phyloP scores from a whole-genome alignment of 2,329 filamentous ascomycete species.

The Microdochium trichocladiopsis region DNA sequence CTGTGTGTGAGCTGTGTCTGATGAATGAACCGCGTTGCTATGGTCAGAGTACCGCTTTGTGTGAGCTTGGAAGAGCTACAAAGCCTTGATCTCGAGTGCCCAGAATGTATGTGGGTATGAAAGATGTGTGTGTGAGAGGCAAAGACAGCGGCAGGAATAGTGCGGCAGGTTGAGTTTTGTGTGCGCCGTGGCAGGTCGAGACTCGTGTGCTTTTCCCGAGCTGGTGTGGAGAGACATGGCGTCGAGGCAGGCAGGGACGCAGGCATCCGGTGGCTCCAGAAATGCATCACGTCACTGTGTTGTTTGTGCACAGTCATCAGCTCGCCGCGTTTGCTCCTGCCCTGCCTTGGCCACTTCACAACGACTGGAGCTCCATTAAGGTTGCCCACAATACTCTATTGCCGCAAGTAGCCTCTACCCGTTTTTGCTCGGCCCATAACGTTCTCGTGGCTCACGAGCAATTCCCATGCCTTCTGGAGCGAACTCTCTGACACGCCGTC shows the following conservation, averaged over 20 bases:
- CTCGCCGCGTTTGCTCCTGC: neutral
- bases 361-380: too few species aligned
- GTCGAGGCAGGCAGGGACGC: neutral
- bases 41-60: neutral
- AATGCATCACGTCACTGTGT: slow-evolving; percentile 1
- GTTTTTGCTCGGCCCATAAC: too few species aligned
- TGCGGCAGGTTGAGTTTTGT: neutral
- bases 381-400: too few species aligned
- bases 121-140: neutral
- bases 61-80: neutral
- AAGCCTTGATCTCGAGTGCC: too few species aligned
- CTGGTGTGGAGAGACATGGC: neutral
- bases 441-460: too few species aligned
- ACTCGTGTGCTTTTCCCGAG: neutral
- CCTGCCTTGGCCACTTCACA: neutral
- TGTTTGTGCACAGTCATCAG: neutral
- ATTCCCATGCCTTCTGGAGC: too few species aligned
- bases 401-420: too few species aligned
- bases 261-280: neutral
- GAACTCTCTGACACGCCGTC: too few species aligned
- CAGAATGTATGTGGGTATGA: neutral
- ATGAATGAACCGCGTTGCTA: neutral
- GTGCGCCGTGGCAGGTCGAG: neutral
- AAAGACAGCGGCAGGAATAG: neutral
- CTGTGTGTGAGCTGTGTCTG: neutral